A percentile compares a stretch with the other conserved stretches of the same genome.
phyloP scores from a whole-genome alignment of 164 flowering plant genomes.

The Vitis labrusca region DNA sequence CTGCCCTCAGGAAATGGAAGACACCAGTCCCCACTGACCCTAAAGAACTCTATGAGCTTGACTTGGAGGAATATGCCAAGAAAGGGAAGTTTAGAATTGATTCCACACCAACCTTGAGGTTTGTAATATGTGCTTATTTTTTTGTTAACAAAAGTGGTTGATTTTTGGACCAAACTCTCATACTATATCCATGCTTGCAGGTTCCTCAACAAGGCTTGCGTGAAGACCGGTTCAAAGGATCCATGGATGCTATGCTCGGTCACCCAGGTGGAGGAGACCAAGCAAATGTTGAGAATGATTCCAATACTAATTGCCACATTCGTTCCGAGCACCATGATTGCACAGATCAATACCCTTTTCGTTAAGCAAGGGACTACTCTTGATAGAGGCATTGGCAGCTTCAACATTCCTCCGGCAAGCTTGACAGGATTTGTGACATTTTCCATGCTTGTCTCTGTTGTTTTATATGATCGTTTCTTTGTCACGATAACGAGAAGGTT shows the following conservation, averaged over 20 bases:
- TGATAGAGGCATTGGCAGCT: conserved; percentile 37
- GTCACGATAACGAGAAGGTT: conserved; percentile 31
- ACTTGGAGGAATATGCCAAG: conserved; percentile 37
- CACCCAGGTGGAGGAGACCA: conserved; percentile 70
- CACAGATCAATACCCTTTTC: conserved; percentile 60
- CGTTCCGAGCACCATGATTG: conserved; percentile 58
- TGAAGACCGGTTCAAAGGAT: conserved; percentile 36
- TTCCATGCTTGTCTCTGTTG: conserved; percentile 57
- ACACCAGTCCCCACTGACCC: conserved; percentile 47
- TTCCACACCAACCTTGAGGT: conserved; percentile 55
- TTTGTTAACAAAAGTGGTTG: too few relatives aligned
- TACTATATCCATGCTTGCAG: conserved; percentile 27
- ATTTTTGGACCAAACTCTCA: too few relatives aligned
- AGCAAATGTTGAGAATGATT: conserved; percentile 64
- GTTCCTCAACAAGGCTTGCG: conserved; percentile 62
- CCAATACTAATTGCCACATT: conserved; percentile 51
- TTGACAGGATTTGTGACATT: conserved; percentile 48
- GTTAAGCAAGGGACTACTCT: conserved; percentile 72
- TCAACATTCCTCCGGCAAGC: conserved; percentile 65
- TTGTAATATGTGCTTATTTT: not conserved
- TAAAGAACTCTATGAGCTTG: conserved; percentile 61
- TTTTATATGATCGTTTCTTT: conserved; percentile 51
- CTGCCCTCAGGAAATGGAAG: conserved; percentile 53
- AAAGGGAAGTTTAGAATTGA: conserved; percentile 52
- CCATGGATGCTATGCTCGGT: conserved; percentile 63